Conservation (phyloP, 305 asterid species). For the Euphrasia arctica region DNA sequence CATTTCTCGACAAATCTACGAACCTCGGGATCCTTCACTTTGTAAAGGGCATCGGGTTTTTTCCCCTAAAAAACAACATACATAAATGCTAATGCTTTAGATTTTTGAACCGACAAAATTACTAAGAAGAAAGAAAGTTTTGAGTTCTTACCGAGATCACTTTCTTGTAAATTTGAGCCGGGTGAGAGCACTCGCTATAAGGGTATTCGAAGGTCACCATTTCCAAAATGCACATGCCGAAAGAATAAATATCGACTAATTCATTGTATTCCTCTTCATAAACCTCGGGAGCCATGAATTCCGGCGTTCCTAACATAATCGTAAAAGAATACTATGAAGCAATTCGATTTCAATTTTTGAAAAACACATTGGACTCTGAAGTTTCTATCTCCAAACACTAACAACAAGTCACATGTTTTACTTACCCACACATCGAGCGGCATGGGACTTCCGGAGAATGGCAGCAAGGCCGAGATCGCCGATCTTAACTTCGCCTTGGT, state of each 20-base stretch:
- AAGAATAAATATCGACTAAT: constrained; percentile 69
- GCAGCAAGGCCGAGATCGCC: constrained; percentile 94
- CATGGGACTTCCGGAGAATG: constrained; percentile 67
- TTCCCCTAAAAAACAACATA: constrained; percentile 50
- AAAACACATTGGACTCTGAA: too few relatives aligned
- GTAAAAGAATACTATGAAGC: background rate
- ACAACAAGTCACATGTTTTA: background rate
- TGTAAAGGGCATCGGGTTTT: constrained; percentile 77
- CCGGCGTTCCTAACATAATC: constrained; percentile 55
- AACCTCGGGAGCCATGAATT: constrained; percentile 88
- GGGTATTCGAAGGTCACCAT: constrained; percentile 82
- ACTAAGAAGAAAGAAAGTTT: background rate
- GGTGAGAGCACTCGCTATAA: constrained; percentile 73
- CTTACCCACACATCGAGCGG: constrained; percentile 76
- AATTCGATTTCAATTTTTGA: background rate
- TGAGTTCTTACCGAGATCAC: constrained; percentile 58
- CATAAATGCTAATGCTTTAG: background rate
- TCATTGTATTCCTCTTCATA: constrained; percentile 81
- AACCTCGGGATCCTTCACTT: constrained; percentile 73
- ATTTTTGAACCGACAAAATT: background rate
- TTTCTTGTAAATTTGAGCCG: constrained; percentile 82
- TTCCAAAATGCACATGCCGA: constrained; percentile 82
- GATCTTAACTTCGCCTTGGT: constrained; percentile 82
- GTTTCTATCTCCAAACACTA: background rate
- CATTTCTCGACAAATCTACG: constrained; percentile 91